A percentile compares a stretch with the other conserved stretches of the same genome.
These are phyloP conservation scores for Fibroporia radiculosa DNA, from an alignment of 768 basidiomycete genomes.

Conservation along the genomic window DNA sequence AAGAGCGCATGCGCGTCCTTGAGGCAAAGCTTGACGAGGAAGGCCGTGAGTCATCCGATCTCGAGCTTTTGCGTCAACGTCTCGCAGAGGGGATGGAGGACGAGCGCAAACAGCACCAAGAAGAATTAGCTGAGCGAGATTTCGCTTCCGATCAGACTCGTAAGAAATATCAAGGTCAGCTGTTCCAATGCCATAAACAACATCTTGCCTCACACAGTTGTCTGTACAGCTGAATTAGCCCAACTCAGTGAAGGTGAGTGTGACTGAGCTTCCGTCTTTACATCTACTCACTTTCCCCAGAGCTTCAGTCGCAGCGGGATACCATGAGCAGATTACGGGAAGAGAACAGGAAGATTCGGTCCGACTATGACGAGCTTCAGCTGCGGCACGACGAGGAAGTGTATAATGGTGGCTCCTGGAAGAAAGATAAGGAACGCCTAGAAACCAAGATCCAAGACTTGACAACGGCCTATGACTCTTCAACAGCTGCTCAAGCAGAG, in stretches of 20 bases:
- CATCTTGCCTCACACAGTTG: constrained; percentile 1
- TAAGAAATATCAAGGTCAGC: constrained; percentile 77
- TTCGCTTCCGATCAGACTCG: constrained; percentile 73
- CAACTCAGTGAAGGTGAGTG: constrained; percentile 68
- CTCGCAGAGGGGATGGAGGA: constrained; percentile 74
- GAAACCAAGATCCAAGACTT: constrained; percentile 76
- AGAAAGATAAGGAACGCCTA: constrained; percentile 81
- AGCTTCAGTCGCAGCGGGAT: constrained; percentile 73
- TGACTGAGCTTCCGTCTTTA: background rate
- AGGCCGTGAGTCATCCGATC: constrained; percentile 57
- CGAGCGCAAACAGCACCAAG: constrained; percentile 68
- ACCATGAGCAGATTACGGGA: constrained; percentile 69
- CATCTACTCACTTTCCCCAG: constrained; percentile 26
- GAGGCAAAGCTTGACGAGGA: constrained; percentile 61
- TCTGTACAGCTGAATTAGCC: constrained; percentile 56
- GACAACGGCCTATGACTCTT: constrained; percentile 68
- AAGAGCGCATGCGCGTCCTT: constrained; percentile 48
- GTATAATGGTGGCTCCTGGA: constrained; percentile 73
- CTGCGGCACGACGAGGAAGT: constrained; percentile 71
- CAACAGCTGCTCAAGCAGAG: constrained; percentile 63
- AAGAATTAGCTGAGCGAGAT: constrained; percentile 74
- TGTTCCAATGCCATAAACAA: no score
- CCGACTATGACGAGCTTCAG: constrained; percentile 70
- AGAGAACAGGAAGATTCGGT: constrained; percentile 70
- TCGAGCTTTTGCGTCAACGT: constrained; percentile 55